A percentile compares a stretch with the other conserved stretches of the same genome.
These are phyloP conservation scores for Epichloe sylvatica DNA, from an alignment of 2,329 filamentous ascomycete genomes.

Conservation along the genomic window DNA sequence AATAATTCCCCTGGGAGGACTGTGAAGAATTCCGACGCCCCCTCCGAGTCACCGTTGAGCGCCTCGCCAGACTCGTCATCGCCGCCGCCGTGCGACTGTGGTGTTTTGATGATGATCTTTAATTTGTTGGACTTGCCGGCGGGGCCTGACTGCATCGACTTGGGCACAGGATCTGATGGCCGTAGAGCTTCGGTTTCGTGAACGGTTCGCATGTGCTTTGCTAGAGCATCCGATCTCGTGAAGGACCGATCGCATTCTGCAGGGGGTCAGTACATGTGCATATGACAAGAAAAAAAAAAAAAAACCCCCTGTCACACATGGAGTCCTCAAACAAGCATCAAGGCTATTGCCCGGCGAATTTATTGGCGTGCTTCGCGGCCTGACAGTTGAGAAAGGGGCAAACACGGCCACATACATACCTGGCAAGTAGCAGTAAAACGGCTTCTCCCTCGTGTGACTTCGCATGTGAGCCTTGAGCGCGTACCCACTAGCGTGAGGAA, in stretches of 20 bases:
- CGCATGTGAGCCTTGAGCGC: constrained; percentile 94
- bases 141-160: constrained; percentile 43
- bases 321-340: not conserved
- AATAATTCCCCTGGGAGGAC: constrained; percentile 46
- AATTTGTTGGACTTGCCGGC: constrained; percentile 37
- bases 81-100: constrained; percentile 41
- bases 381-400: not conserved
- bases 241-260: constrained; percentile 94
- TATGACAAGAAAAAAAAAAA: constrained; percentile 6
- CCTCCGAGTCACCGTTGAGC: constrained; percentile 37
- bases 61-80: constrained; percentile 41
- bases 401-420: constrained; percentile 43
- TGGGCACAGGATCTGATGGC: constrained; percentile 61
- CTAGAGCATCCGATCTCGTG: constrained; percentile 85
- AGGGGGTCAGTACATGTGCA: not conserved
- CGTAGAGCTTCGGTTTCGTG: constrained; percentile 91
- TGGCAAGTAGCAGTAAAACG: constrained; percentile 89
- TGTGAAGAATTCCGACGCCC: constrained; percentile 43
- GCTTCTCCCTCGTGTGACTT: constrained; percentile 95
- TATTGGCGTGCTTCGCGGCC: not conserved
- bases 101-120: constrained; percentile 51
- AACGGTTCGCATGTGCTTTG: constrained; percentile 97
- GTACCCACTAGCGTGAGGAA: constrained; percentile 89
- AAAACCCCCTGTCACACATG: not conserved
- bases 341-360: not conserved